Percentiles rank a stretch among this genome's conserved stretches.
phyloP scores from a whole-genome alignment of 495 filamentous ascomycete species.

The Xylaria acuta region DNA sequence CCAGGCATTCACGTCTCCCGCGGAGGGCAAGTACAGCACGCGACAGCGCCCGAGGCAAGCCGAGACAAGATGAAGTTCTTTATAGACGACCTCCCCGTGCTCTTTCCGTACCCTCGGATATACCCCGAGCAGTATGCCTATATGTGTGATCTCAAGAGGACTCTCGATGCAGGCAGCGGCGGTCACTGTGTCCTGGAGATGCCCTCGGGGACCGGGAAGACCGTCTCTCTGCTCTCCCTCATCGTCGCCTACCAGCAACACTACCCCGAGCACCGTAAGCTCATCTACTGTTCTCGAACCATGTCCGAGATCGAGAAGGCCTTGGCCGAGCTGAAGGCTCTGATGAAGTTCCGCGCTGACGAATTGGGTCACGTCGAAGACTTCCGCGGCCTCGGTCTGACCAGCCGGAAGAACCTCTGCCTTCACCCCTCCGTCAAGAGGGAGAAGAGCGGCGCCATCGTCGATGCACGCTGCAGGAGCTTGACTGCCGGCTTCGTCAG shows the following conservation, averaged over 20 bases:
- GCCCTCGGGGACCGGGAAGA: conserved; percentile 99
- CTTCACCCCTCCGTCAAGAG: conserved; percentile 93
- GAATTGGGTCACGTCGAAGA: conserved; percentile 89
- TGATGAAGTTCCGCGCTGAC: conserved; percentile 93
- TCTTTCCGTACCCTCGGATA: conserved; percentile 97
- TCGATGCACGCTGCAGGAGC: conserved; percentile 94
- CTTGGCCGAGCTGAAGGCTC: conserved; percentile 82
- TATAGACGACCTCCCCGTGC: conserved; percentile 92
- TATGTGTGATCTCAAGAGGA: conserved; percentile 98
- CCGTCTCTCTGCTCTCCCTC: conserved; percentile 89
- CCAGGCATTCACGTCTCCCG: background rate
- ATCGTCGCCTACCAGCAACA: conserved; percentile 96
- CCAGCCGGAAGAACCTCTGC: conserved; percentile 96
- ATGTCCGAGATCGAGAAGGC: conserved; percentile 98
- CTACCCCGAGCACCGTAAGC: conserved; percentile 87
- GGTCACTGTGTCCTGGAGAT: conserved; percentile 99
- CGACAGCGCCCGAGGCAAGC: background rate
- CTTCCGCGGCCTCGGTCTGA: conserved; percentile 88
- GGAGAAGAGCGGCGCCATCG: conserved; percentile 92
- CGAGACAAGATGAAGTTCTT: conserved; percentile 85
- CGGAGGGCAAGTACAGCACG: background rate
- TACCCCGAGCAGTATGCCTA: conserved; percentile 80
- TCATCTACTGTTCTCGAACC: conserved; percentile 98
- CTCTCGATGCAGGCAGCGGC: conserved; percentile 76
- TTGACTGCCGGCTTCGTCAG: conserved; percentile 96